Percentiles rank a stretch among this genome's conserved stretches.
Evolutionary conservation across 2,329 filamentous ascomycete species (phyloP).

Genomic region (Hysterium pulicare): DNA sequence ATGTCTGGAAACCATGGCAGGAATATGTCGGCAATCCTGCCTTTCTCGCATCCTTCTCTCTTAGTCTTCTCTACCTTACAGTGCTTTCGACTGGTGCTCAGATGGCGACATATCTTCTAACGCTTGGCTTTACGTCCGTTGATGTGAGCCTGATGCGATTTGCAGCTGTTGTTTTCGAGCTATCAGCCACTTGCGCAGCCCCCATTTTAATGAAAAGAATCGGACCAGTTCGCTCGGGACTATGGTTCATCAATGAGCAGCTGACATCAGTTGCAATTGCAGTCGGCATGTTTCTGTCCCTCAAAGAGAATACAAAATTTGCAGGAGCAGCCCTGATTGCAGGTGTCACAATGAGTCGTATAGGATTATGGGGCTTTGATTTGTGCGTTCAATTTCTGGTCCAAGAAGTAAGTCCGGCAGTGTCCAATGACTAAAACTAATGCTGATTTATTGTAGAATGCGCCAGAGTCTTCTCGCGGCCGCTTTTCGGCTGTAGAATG

Average conservation of each 20-base stretch:
- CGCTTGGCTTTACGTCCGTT: slow-evolving; percentile 50
- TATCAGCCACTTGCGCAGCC: slow-evolving; percentile 59
- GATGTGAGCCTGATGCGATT: slow-evolving; percentile 55
- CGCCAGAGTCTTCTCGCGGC: slow-evolving; percentile 49
- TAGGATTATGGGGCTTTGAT: slow-evolving; percentile 50
- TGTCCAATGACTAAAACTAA: neutral
- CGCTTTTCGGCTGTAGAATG: slow-evolving; percentile 67
- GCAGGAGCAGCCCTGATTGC: slow-evolving; percentile 33
- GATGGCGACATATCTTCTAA: slow-evolving; percentile 63
- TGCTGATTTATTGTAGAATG: slow-evolving; percentile 20
- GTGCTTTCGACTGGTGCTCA: slow-evolving; percentile 47
- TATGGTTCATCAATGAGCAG: slow-evolving; percentile 71
- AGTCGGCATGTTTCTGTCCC: neutral
- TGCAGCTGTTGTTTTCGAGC: slow-evolving; percentile 53
- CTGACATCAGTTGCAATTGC: slow-evolving; percentile 47
- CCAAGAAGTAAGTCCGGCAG: slow-evolving; percentile 36
- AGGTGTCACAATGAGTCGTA: slow-evolving; percentile 39
- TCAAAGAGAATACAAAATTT: slow-evolving; percentile 13
- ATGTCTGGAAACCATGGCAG: neutral
- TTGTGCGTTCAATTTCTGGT: slow-evolving; percentile 46
- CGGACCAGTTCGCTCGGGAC: slow-evolving; percentile 57
- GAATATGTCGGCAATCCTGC: slow-evolving; percentile 54
- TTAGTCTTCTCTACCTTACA: slow-evolving; percentile 59
- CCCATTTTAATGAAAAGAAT: slow-evolving; percentile 53
- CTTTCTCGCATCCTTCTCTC: slow-evolving; percentile 59